Conservation (phyloP, 495 filamentous ascomycete species). For the Penicillium tannophilum region DNA sequence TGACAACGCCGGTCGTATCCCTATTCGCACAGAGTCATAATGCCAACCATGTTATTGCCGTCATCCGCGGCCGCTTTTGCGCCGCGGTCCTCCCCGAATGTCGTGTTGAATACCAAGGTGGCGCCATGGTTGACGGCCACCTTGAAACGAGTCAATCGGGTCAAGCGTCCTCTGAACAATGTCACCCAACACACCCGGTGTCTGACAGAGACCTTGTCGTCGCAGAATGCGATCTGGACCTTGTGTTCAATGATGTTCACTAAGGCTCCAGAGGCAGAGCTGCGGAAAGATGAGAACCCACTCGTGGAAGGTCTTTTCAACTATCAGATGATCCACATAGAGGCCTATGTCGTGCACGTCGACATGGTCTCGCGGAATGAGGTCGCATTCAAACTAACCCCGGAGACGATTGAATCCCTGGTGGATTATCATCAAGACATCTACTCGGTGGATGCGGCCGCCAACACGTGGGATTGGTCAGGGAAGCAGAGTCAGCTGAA, state of each 20-base stretch:
- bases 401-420: slow-evolving; percentile 91
- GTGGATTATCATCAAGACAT: slow-evolving; percentile 98
- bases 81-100: slow-evolving; percentile 89
- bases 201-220: slow-evolving; percentile 93
- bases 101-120: slow-evolving; percentile 91
- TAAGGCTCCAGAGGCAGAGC: slow-evolving; percentile 85
- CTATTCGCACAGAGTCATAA: slow-evolving; percentile 52
- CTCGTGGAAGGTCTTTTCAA: slow-evolving; percentile 90
- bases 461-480: slow-evolving; percentile 91
- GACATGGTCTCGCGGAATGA: slow-evolving; percentile 98
- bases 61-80: slow-evolving; percentile 97
- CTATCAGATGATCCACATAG: slow-evolving; percentile 91
- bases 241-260: slow-evolving; percentile 91
- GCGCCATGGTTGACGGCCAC: slow-evolving; percentile 98
- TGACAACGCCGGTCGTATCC: slow-evolving; percentile 34
- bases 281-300: slow-evolving; percentile 83
- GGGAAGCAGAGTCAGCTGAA: slow-evolving; percentile 96
- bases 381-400: slow-evolving; percentile 98
- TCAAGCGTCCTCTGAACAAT: slow-evolving; percentile 98
- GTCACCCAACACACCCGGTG: slow-evolving; percentile 96
- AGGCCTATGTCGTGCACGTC: slow-evolving; percentile 98
- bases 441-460: slow-evolving; percentile 87
- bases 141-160: slow-evolving; percentile 93
- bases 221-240: slow-evolving; percentile 91
- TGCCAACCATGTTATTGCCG: slow-evolving; percentile 90